Evolutionary conservation across 2,329 filamentous ascomycete genomes (phyloP), one percentile per base, ranked within the genome.

Genomic region (Penicillium sp.): DNA sequence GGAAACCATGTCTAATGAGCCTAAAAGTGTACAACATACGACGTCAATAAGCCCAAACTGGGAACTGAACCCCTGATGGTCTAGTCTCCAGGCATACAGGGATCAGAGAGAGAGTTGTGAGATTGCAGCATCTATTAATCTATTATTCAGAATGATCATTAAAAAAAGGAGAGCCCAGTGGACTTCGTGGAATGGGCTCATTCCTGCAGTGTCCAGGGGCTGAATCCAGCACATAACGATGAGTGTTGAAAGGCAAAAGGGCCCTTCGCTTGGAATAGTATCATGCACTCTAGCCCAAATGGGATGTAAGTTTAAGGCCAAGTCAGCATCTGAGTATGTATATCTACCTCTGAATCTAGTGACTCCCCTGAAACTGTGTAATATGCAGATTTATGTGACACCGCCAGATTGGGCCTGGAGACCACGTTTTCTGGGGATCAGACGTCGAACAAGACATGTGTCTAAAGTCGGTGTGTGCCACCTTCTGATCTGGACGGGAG

Each of bases 341-440:
- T 31, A 31, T 41, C 35, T 27, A 41, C 23, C 3, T 36, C 25
- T 10, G 6, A 38, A 42, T 36, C 6, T 33, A 17, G 41, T 45
- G 38, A 47, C n/a, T 29, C 19, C 49, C 41, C 50, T 60, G 55
- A 44, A 58, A 57, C 36, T 50, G 27, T 43, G 25, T 15, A 25
- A 27, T 21, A 38, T 57, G 57, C 54, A 42, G 41, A 21, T 38
- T 51, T 48, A 31, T 51, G 54, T 58, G 59, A 50, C 44, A 61
- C 57, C 45, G 53, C 53, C 35, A 53, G 41, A 52, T 59, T n/a
- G 36, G 41, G 49, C 49, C 55, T 49, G 15, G 41, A n/a, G 31
- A 49, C 59, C 61, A 63, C 61, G 61, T 63, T 63, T 60, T 63
- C 54, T 52, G 48, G 59, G 54, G 54, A 44, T 52, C 38, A 33